phyloP scores from a whole-genome alignment of 1,284 basidiomycete species.

The Pseudozyma tsukubaensis region DNA sequence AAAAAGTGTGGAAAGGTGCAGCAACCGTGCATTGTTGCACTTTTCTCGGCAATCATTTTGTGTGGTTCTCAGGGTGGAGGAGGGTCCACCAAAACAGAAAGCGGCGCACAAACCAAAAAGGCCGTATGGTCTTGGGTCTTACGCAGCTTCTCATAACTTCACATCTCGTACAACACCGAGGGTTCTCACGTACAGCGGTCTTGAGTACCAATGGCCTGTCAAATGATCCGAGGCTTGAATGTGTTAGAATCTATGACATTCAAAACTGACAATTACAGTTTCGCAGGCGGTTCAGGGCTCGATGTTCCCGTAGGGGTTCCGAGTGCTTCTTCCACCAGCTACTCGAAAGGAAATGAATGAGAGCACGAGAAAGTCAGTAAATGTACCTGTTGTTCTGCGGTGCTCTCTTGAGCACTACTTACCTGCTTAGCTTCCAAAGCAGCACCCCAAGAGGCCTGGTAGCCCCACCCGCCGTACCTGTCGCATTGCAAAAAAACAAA shows the following conservation, averaged over 20 bases:
- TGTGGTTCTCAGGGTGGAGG: background rate
- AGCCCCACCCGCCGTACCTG: conserved; percentile 53
- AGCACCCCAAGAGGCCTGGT: conserved; percentile 62
- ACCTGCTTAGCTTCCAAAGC: conserved; percentile 47
- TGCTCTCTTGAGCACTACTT: too few species aligned
- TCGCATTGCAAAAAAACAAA: background rate
- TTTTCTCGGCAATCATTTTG: background rate
- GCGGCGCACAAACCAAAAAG: too few species aligned
- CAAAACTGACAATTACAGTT: background rate
- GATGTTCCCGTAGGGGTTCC: background rate
- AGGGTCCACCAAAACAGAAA: too few species aligned
- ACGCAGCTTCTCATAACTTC: too few species aligned
- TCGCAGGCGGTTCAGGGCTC: background rate
- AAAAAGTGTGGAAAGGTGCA: background rate
- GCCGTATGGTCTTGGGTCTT: too few species aligned
- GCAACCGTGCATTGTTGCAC: background rate
- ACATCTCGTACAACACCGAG: too few species aligned
- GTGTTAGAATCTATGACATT: too few species aligned
- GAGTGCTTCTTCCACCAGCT: conserved; percentile 37
- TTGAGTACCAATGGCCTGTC: too few species aligned
- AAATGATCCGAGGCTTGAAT: background rate
- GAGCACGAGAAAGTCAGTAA: background rate
- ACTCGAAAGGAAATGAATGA: background rate
- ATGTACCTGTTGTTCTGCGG: background rate
- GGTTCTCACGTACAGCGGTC: too few species aligned